Conservation (phyloP, 2,329 filamentous ascomycete genomes). For the Stagonosporopsis chrysanthemi region DNA sequence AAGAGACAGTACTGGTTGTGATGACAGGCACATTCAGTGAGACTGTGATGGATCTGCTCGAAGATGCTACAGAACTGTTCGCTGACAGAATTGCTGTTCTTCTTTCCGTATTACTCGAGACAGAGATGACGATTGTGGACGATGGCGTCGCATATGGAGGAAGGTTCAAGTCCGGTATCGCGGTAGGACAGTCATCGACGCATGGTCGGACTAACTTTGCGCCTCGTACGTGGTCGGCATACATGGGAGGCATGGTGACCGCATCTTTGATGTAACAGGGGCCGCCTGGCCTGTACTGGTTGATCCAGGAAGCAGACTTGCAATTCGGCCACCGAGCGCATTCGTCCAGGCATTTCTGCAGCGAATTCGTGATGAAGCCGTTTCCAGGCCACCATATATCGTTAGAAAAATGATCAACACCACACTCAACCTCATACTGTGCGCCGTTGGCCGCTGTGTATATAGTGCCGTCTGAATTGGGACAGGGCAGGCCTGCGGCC, state of each 20-base stretch:
- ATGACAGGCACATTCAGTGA: neutral
- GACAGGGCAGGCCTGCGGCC: neutral
- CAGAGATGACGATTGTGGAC: neutral
- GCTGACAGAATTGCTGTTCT: too few species aligned
- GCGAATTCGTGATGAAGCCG: conserved; percentile 12
- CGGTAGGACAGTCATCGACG: neutral
- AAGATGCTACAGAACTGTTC: neutral
- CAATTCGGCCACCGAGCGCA: conserved; percentile 23
- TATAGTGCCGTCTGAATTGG: conserved; percentile 5
- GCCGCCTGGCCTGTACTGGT: conserved; percentile 11
- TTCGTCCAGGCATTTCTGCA: conserved; percentile 20
- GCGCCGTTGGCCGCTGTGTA: conserved; percentile 19
- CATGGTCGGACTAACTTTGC: conserved; percentile 15
- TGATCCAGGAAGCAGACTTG: conserved; percentile 23
- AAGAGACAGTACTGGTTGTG: neutral
- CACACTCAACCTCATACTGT: conserved; percentile 28
- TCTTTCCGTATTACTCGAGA: neutral
- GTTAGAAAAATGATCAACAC: conserved; percentile 17
- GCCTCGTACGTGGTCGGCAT: conserved; percentile 4
- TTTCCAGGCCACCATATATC: conserved; percentile 21
- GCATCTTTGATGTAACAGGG: conserved; percentile 29
- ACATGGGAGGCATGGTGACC: neutral
- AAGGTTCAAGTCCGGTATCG: conserved; percentile 1
- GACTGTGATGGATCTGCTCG: neutral
- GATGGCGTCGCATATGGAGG: neutral